Evolutionary conservation across 176 grass and related monocot species (phyloP).

Genomic region (Cymbopogon citratus): DNA sequence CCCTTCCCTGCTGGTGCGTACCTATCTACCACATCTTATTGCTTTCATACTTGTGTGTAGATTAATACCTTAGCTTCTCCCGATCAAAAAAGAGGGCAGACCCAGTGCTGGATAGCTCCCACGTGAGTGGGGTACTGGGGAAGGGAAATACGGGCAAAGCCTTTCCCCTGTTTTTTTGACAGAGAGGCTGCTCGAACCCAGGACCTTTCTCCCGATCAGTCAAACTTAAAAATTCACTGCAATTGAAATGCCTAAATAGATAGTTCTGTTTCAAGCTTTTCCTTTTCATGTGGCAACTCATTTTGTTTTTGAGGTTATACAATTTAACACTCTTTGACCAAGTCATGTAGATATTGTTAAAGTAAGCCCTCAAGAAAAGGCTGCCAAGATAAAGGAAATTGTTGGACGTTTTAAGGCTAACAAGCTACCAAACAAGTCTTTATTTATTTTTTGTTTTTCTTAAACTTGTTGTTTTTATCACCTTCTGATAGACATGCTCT

Average conservation of each 20-base stretch:
- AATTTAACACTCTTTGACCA: neutral
- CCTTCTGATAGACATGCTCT: neutral
- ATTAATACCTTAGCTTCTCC: neutral
- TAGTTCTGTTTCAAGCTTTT: neutral
- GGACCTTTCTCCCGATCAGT: neutral
- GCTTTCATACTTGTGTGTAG: neutral
- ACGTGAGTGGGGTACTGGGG: no score
- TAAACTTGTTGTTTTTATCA: neutral
- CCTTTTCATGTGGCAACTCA: neutral
- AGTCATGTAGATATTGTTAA: slow-evolving; percentile 3
- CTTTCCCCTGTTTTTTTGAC: no score
- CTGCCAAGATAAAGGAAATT: slow-evolving; percentile 3
- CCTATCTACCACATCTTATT: neutral
- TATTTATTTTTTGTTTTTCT: neutral
- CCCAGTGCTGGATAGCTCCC: no score
- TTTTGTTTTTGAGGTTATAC: neutral
- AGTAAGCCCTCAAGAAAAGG: neutral
- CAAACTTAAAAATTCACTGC: neutral
- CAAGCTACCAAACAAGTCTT: neutral
- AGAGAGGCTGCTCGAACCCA: no score
- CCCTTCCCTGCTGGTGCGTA: neutral
- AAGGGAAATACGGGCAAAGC: no score
- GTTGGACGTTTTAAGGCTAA: neutral
- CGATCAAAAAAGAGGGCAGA: no score
- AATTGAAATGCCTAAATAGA: neutral